A percentile compares a stretch with the other conserved stretches of the same genome.
phyloP scores from a whole-genome alignment of 2,329 filamentous ascomycete species.

The Colletotrichum lini region DNA sequence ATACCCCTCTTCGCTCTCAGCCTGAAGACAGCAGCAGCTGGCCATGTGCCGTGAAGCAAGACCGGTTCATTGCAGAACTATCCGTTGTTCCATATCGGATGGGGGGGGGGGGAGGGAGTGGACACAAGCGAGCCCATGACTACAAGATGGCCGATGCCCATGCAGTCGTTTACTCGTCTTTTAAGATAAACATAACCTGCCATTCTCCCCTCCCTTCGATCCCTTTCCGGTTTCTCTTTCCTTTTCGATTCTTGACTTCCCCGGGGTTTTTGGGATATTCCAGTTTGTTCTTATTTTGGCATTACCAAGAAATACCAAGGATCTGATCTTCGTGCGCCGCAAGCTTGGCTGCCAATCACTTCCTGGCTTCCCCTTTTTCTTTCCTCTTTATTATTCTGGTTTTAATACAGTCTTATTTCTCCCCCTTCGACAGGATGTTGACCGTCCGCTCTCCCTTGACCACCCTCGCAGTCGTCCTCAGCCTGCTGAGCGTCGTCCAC shows the following conservation, averaged over 20 bases:
- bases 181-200: constrained; percentile 38
- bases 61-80: not conserved
- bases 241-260: constrained; percentile 14
- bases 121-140: constrained; percentile 16
- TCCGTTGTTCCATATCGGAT: constrained; percentile 22
- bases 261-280: constrained; percentile 40
- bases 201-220: constrained; percentile 5
- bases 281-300: constrained; percentile 3
- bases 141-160: constrained; percentile 18
- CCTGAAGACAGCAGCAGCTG: constrained; percentile 8
- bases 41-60: not conserved
- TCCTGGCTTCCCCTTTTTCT: not conserved
- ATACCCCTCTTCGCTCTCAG: not conserved
- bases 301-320: constrained; percentile 14
- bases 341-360: constrained; percentile 33
- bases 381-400: not conserved
- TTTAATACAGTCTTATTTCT: constrained; percentile 12
- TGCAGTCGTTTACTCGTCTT: constrained; percentile 15
- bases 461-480: constrained; percentile 39
- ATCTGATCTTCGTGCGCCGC: constrained; percentile 35
- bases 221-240: not conserved
- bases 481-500: constrained; percentile 34
- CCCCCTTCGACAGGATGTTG: constrained; percentile 38
- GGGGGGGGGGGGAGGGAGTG: not conserved
- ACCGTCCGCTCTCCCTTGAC: constrained; percentile 38